Base-by-base conservation (phyloP, 805 yeast genomes). In the Pichia ethanolica region DNA sequence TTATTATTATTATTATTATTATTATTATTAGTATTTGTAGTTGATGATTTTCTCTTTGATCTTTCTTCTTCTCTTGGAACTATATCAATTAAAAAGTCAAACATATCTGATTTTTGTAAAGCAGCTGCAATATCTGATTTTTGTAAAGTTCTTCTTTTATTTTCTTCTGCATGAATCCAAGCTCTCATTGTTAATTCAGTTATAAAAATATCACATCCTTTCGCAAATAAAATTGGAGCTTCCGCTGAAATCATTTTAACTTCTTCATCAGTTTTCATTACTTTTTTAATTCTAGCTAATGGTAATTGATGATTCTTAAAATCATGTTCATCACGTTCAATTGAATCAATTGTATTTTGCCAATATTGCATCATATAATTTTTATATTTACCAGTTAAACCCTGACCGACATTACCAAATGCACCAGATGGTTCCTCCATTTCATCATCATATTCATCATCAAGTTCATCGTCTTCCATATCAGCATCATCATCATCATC, bases 131-230 rank as follows among this genome's bases (percentile, higher is more conserved):
- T 89, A 63, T 93, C 99, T 1, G 89, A 81, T 61, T 89, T 86
- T 65, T 93, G 99, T 51, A 93, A 71, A 5, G 99, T 93, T 53
- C 99, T 71, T 56, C 99, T 78, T 64, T 93, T 93, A 70, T 88
- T 88, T 61, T 89, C 97, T 66, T 93, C 98, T 3, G 98, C 97
- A 60, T 90, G 97, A 53, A 93, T 89, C 99, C 99, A 93, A 7
- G 99, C 97, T 51, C 99, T 75, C 97, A 93, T 90, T 12, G 99
- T 90, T 48, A 93, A 72, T 65, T 93, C 99, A 0, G 99, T 90
- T 58, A 93, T 91, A 68, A 93, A 93, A 35, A 93, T 83, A 64
- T 93, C 99, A 68, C 99, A 93, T 1, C 98, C 98, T 66, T 93
- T 93, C 43, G 99, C 98, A 71, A 93, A 93, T 52, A 93, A 69